These are phyloP conservation scores for Wickerhamiella occidentalis DNA, from an alignment of 805 yeast species.

Conservation along the genomic window DNA sequence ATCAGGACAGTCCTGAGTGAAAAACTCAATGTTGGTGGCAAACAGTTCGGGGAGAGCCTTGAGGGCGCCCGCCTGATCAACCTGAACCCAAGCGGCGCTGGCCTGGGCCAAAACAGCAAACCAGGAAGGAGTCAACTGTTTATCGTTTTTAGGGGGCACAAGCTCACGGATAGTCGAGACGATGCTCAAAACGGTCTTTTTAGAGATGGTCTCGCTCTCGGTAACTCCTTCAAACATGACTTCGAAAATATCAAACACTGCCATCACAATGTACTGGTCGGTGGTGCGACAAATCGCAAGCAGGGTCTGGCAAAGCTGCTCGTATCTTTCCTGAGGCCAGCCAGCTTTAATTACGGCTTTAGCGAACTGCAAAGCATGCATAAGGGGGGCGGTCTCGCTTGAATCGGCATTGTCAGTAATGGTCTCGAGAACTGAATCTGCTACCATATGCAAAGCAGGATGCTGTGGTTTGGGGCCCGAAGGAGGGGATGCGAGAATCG, in stretches of 20 bases:
- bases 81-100: constrained; percentile 40
- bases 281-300: constrained; percentile 66
- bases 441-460: constrained; percentile 58
- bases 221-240: constrained; percentile 56
- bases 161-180: constrained; percentile 63
- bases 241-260: constrained; percentile 76
- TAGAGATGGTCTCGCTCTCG: constrained; percentile 32
- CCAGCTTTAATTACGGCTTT: constrained; percentile 43
- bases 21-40: constrained; percentile 46
- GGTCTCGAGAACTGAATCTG: constrained; percentile 41
- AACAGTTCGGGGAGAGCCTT: constrained; percentile 45
- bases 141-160: constrained; percentile 71
- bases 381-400: constrained; percentile 33
- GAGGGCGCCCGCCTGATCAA: constrained; percentile 42
- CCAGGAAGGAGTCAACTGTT: constrained; percentile 88
- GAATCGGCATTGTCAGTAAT: constrained; percentile 14
- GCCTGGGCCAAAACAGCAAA: constrained; percentile 87
- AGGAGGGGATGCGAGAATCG: constrained; percentile 54
- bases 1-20: constrained; percentile 35
- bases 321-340: constrained; percentile 67
- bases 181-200: constrained; percentile 50
- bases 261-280: constrained; percentile 72
- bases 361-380: constrained; percentile 70
- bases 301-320: constrained; percentile 61
- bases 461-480: constrained; percentile 62